A percentile compares a stretch with the other conserved stretches of the same genome.
phyloP scores from a whole-genome alignment of 78 protist species.

The Polysphondylium violaceum region DNA sequence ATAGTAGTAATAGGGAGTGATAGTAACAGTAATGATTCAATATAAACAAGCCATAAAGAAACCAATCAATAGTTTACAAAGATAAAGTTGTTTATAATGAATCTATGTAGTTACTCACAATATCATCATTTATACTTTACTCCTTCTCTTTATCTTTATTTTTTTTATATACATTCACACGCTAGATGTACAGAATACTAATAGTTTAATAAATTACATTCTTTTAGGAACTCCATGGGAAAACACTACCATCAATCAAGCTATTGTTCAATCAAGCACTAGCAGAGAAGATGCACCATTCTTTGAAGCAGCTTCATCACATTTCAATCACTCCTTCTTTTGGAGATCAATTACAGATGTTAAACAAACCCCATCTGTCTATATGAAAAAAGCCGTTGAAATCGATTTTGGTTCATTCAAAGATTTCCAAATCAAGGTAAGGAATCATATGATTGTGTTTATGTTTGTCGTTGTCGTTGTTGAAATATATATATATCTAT shows the following conservation, averaged over 20 bases:
- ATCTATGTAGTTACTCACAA: too few relatives aligned
- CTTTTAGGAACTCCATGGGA: constrained; percentile 66
- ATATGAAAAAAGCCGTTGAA: constrained; percentile 50
- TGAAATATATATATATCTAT: neutral
- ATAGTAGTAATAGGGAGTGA: too few relatives aligned
- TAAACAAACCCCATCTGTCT: neutral
- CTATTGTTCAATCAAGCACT: constrained; percentile 21
- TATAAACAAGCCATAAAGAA: too few relatives aligned
- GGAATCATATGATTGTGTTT: too few relatives aligned
- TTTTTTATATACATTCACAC: too few relatives aligned
- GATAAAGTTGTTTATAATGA: too few relatives aligned
- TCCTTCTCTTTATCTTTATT: too few relatives aligned
- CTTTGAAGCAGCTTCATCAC: constrained; percentile 58
- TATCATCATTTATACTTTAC: too few relatives aligned
- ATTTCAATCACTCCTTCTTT: constrained; percentile 69
- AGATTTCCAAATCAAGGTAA: constrained; percentile 34
- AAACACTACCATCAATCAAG: constrained; percentile 30
- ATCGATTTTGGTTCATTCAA: constrained; percentile 63
- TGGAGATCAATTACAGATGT: constrained; percentile 47
- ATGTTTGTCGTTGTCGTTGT: too few relatives aligned
- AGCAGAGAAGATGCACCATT: constrained; percentile 70
- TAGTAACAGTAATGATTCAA: too few relatives aligned
- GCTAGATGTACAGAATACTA: too few relatives aligned
- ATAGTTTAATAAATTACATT: neutral
- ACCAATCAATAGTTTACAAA: too few relatives aligned